Evolutionary conservation across 441 rosid species (phyloP).

Genomic region (Geranium incanum): DNA sequence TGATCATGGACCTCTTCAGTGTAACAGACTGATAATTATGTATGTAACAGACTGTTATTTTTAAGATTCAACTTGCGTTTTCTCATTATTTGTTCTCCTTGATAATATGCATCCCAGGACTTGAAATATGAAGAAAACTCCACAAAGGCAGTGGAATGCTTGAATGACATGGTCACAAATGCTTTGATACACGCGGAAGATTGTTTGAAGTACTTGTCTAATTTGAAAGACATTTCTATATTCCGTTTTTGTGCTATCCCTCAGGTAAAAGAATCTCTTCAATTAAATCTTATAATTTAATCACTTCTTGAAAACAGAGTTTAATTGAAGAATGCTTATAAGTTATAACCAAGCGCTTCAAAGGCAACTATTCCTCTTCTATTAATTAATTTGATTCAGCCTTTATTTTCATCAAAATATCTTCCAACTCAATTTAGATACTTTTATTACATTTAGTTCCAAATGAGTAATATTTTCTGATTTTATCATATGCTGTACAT

Average conservation of each 20-base stretch:
- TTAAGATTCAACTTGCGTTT: slow-evolving; percentile 1
- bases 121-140: slow-evolving; percentile 77
- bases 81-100: slow-evolving; percentile 7
- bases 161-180: slow-evolving; percentile 90
- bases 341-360: too few species aligned
- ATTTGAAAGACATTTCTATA: slow-evolving; percentile 53
- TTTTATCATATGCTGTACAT: too few species aligned
- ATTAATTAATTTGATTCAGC: too few species aligned
- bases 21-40: neutral
- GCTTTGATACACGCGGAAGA: slow-evolving; percentile 68
- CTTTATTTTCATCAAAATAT: too few species aligned
- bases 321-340: too few species aligned
- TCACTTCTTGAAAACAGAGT: neutral
- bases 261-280: slow-evolving; percentile 37
- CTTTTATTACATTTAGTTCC: too few species aligned
- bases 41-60: neutral
- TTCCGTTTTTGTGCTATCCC: slow-evolving; percentile 90
- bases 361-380: too few species aligned
- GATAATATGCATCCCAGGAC: slow-evolving; percentile 40
- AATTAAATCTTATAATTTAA: neutral
- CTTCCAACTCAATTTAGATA: too few species aligned
- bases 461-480: too few species aligned
- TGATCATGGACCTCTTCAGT: neutral
- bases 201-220: slow-evolving; percentile 66
- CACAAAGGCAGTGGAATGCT: slow-evolving; percentile 67